Conservation (phyloP, 202 grass and related monocot genomes). For the Cymbopogon flexuosus region DNA sequence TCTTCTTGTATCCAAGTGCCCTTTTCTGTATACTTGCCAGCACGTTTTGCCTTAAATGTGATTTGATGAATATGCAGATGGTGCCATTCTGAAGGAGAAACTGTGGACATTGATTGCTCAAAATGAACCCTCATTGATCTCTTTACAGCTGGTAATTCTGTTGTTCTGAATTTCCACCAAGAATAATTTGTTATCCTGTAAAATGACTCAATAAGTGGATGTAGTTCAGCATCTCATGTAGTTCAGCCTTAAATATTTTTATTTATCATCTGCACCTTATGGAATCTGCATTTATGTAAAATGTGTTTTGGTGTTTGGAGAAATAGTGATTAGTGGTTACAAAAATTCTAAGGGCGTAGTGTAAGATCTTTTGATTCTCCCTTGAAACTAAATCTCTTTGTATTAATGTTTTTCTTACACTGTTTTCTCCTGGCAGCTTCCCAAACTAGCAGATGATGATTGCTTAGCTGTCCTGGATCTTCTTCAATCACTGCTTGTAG, state of each 20-base stretch:
- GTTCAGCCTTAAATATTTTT: neutral
- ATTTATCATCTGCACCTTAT: neutral
- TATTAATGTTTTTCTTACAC: slow-evolving; percentile 4
- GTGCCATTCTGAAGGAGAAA: slow-evolving; percentile 76
- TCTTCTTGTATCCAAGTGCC: neutral
- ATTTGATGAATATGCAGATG: slow-evolving; percentile 48
- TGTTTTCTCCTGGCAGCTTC: slow-evolving; percentile 44
- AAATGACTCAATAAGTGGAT: slow-evolving; percentile 1
- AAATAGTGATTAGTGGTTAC: neutral
- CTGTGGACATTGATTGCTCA: slow-evolving; percentile 84
- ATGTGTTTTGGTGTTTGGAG: neutral
- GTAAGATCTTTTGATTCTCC: slow-evolving; percentile 18
- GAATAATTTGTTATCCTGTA: slow-evolving; percentile 9
- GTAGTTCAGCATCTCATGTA: neutral
- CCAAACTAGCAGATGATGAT: slow-evolving; percentile 83
- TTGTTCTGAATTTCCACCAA: neutral
- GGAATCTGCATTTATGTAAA: slow-evolving; percentile 13
- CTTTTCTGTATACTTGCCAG: slow-evolving; percentile 9
- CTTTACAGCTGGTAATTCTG: slow-evolving; percentile 62
- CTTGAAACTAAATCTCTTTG: slow-evolving; percentile 16
- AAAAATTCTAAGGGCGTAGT: neutral
- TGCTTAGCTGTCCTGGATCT: slow-evolving; percentile 75
- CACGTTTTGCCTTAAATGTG: slow-evolving; percentile 17
- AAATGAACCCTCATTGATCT: slow-evolving; percentile 74
- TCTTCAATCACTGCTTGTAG: slow-evolving; percentile 76